These are phyloP conservation scores for Amoeboaphelidium protococcarum DNA, from an alignment of 371 early-diverging fungal genomes.

Conservation along the genomic window DNA sequence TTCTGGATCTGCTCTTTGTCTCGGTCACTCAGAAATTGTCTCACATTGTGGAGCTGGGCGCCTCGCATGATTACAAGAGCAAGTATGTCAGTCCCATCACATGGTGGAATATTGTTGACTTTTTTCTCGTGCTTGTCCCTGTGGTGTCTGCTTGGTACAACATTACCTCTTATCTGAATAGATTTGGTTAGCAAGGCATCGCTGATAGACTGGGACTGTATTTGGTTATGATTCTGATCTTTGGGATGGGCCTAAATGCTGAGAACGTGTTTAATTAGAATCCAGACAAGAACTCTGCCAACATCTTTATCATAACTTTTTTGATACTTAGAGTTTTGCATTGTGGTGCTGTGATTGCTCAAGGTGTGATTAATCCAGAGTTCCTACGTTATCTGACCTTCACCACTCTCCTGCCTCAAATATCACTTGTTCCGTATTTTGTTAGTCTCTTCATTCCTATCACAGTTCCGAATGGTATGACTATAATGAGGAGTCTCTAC, in stretches of 20 bases:
- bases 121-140: constrained; percentile 3
- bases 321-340: constrained; percentile 1
- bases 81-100: background rate
- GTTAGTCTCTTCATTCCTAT: constrained; percentile 2
- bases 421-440: constrained; percentile 1
- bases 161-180: constrained; percentile 1
- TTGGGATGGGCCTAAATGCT: constrained; percentile 4
- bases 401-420: background rate
- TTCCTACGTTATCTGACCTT: background rate
- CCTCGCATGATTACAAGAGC: too few relatives aligned
- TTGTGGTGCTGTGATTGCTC: background rate
- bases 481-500: background rate
- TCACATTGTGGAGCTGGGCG: background rate
- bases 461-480: background rate
- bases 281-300: background rate
- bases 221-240: constrained; percentile 1
- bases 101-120: background rate
- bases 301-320: constrained; percentile 2
- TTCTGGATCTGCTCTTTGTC: constrained; percentile 7
- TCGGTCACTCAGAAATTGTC: constrained; percentile 1
- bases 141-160: constrained; percentile 2
- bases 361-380: background rate
- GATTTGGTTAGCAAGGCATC: constrained; percentile 2
- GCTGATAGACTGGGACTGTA: constrained; percentile 1
- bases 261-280: constrained; percentile 3